Evolutionary conservation across 1,139 yeast genomes (phyloP), one percentile per base, ranked within the genome.

Genomic region (Saccharomyces hybrid): DNA sequence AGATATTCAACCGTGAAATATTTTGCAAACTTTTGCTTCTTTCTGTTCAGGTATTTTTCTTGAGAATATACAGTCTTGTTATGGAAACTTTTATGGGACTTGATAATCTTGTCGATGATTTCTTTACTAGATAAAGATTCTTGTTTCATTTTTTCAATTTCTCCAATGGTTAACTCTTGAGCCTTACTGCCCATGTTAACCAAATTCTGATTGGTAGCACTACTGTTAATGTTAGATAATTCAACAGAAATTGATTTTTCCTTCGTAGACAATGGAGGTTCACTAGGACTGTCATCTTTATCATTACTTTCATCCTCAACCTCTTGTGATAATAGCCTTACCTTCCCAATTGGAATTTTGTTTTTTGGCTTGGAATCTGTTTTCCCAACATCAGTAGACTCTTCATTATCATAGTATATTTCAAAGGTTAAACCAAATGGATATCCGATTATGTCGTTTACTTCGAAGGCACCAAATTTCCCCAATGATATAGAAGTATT

Each of bases 391-490:
- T 49, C 55, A 26, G 42, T 47, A 19, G 47, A 73, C 9, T 51
- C 54, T 29, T 52, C 54, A 21, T 59, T 70, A 57, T 81, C 84
- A 51, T 82, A 87, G 31, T 78, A 67, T 47, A 93, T 86, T 68
- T 93, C 98, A 71, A 93, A 93, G 0, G 96, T 83, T 63, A 87
- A 91, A 1, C 99, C 99, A 63, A 81, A 86, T 4, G 93, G 87
- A 64, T 77, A 84, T 1, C 96, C 97, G 42, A 93, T 67, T 14
- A 93, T 79, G 55, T 82, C 86, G 61, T 84, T 81, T 4, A 86
- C 89, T 48, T 78, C 75, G 70, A 95, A 93, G 1, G 84, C 75
- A 7, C 99, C 99, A 71, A 93, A 95, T 70, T 93, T 93, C 1
- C 99, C 99, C 60, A 95, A 74, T 55, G 82, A 81, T 14, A 93